Base-by-base conservation (phyloP, 2,329 filamentous ascomycete genomes). In the Arthrobotrys sphaeroides region DNA sequence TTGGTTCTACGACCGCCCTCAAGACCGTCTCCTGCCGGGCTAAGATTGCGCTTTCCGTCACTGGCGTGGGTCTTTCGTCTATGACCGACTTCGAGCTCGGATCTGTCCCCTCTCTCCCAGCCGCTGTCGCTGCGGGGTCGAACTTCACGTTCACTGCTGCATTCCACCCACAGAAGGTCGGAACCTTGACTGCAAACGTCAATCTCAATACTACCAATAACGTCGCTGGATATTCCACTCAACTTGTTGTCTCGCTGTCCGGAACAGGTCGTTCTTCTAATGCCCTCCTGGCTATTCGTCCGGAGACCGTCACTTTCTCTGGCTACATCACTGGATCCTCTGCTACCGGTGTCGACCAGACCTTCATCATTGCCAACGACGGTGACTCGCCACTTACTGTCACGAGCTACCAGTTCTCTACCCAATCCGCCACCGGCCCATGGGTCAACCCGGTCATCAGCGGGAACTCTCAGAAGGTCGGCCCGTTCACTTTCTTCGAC, bases 331-430 rank as follows among this genome's bases (percentile, higher is more conserved):
- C 84, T 0, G 85, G 85, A 10, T 77, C 77, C 9, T 78, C 78
- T 0, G 79, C 82, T 0, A 81, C 82, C 1, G 84, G 82, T 0
- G 80, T 83, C 0, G 80, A 82, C 3, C 83, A 87, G 76, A 84
- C 83, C 0, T 80, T 86, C 2, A 80, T 87, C 0, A 80, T 88
- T 40, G 81, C 81, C 73, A 89, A 89, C 76, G 79, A 83, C 3
- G 87, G 87, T 26, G 85, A 85, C 61, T 80, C 82, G 0, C 65
- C 80, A 0, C 82, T 89, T 1, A 83, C 82, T 0, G 82, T 89
- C 2, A 79, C 80, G 0, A 80, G 82, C 12, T 82, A 88, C 13
- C 77, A 82, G 24, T 86, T 84, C 78, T 87, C 86, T 0, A 78
- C 79, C 2, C 81, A 78, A 3, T 83, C 83, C 6, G 82, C 85